Conservation (phyloP, 2,329 filamentous ascomycete genomes). For the Colletotrichum phormii region DNA sequence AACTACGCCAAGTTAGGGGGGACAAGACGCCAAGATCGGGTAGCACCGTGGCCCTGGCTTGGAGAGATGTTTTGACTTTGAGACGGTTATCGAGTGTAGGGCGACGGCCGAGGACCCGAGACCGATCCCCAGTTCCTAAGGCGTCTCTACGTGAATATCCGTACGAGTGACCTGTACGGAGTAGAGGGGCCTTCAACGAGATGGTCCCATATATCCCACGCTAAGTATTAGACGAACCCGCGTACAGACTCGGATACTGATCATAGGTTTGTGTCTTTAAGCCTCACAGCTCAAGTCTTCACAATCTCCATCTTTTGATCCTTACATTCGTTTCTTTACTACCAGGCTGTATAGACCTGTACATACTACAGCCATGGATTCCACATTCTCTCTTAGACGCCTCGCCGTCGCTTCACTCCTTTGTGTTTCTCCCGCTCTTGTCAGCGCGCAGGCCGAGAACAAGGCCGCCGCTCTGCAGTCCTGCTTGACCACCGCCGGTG, state of each 20-base stretch:
- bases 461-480: constrained; percentile 31
- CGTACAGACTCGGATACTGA: background rate
- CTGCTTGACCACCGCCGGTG: constrained; percentile 33
- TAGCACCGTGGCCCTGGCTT: background rate
- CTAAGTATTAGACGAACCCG: constrained; percentile 29
- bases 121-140: background rate
- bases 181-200: background rate
- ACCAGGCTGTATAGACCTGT: constrained; percentile 4
- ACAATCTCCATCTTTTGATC: background rate
- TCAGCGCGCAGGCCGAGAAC: constrained; percentile 24
- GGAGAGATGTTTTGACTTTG: background rate
- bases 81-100: constrained; percentile 16
- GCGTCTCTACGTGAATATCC: background rate
- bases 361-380: constrained; percentile 33
- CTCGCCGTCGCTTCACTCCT: constrained; percentile 36
- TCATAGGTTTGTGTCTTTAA: background rate
- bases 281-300: constrained; percentile 4
- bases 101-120: background rate
- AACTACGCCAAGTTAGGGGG: background rate
- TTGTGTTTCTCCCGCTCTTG: constrained; percentile 28
- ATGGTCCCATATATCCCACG: constrained; percentile 1
- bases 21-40: background rate
- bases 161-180: too few relatives aligned
- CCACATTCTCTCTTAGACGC: constrained; percentile 33
- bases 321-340: constrained; percentile 13